Conservation (phyloP, 495 filamentous ascomycete species). For the Articulospora tetracladia region DNA sequence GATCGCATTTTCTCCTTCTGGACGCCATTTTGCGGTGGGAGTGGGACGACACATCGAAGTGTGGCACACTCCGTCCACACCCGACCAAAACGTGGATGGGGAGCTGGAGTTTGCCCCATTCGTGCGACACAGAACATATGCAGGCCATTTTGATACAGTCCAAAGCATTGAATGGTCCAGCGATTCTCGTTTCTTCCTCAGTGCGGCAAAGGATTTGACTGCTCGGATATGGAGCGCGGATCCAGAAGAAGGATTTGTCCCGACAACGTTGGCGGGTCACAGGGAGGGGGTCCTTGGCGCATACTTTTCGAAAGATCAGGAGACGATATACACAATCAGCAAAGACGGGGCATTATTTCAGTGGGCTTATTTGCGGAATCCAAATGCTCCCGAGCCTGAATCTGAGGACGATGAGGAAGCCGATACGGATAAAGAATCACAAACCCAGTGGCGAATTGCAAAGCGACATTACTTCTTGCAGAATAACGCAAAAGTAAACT, state of each 20-base stretch:
- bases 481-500: constrained; percentile 80
- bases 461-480: constrained; percentile 91
- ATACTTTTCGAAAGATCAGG: constrained; percentile 92
- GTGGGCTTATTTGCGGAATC: constrained; percentile 62
- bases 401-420: constrained; percentile 53
- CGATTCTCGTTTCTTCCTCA: constrained; percentile 93
- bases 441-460: constrained; percentile 76
- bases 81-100: constrained; percentile 69
- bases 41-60: constrained; percentile 83
- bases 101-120: constrained; percentile 95
- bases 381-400: constrained; percentile 36
- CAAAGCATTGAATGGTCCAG: constrained; percentile 87
- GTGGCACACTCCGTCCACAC: constrained; percentile 91
- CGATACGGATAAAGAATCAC: constrained; percentile 53
- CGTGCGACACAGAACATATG: constrained; percentile 77
- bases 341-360: constrained; percentile 54
- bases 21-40: constrained; percentile 82
- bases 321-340: constrained; percentile 56
- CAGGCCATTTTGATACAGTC: constrained; percentile 83
- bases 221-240: constrained; percentile 91
- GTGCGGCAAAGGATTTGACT: constrained; percentile 86
- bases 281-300: constrained; percentile 80
- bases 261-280: constrained; percentile 86
- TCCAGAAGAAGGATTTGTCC: constrained; percentile 80
- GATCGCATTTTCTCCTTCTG: constrained; percentile 88